Evolutionary conservation across 139 green algal species (phyloP), one percentile per base, ranked within the genome.

Genomic region (Chlorella sp.): DNA sequence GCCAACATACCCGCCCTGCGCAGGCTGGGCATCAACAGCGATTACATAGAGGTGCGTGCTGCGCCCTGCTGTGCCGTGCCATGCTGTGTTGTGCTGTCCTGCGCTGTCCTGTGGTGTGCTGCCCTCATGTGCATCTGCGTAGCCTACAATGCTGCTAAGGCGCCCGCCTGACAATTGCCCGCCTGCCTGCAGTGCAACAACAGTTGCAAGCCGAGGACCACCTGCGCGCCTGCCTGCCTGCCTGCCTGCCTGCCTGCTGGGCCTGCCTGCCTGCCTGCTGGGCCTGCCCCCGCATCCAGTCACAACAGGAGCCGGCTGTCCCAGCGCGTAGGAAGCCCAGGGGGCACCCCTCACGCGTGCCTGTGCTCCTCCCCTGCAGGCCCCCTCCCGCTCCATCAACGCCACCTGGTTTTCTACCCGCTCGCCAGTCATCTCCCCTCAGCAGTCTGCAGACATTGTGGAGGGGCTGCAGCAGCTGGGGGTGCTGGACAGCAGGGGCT

Each of bases 381-480:
- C 34, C n/a, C 75, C 75, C 12, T 81, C 75, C 75, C 75, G 75
- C 34, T 34, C 75, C 34, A 39, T 81, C 75, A 81, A 81, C 75
- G n/a, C 40, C 12, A 26, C 32, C 2, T 88, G 64, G 66, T 88
- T 88, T 40, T 81, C 48, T 39, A 39, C 69, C 16, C 84, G 84
- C 84, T 81, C 84, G 28, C 68, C 68, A 0, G 42, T 66, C 84
- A 88, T 88, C 68, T 36, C 84, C 40, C 64, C 84, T 0, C 26
- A n/a, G 84, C 84, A 88, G 68, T 81, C 66, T 0, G 19, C 64
- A 0, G 84, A 39, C 21, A 88, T 88, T 24, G 84, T 88, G 39
- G 30, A 39, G 7, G 84, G 66, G 2, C 57, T 88, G 84, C 39
- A 64, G 60, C 11, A 88, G 84, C 84, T 88, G 4, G 84, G 84